Conservation (phyloP, 1,139 yeast species). For the Meyerozyma athensensis region DNA sequence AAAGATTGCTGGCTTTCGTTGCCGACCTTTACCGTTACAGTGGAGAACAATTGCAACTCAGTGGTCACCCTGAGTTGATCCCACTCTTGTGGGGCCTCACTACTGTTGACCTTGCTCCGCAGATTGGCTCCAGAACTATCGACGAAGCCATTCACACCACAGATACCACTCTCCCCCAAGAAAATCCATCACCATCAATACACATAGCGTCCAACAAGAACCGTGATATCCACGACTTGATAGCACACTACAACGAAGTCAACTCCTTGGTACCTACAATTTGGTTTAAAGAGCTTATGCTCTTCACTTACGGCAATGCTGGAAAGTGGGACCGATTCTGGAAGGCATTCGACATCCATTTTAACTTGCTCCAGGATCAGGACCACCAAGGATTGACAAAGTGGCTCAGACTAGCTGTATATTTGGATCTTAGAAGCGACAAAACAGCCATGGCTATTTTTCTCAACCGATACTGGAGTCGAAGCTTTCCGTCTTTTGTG, state of each 20-base stretch:
- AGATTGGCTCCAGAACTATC: constrained; percentile 24
- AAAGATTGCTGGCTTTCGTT: constrained; percentile 25
- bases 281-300: constrained; percentile 28
- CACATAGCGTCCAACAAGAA: constrained; percentile 25
- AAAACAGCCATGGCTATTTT: constrained; percentile 26
- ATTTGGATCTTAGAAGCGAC: constrained; percentile 29
- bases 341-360: constrained; percentile 32
- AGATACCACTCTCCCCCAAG: constrained; percentile 8
- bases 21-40: constrained; percentile 24
- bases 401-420: constrained; percentile 36
- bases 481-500: not conserved
- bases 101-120: constrained; percentile 11
- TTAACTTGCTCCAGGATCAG: constrained; percentile 12
- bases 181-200: constrained; percentile 9
- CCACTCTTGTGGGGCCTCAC: constrained; percentile 36
- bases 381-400: constrained; percentile 13
- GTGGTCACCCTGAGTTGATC: constrained; percentile 24
- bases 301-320: constrained; percentile 37
- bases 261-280: constrained; percentile 10
- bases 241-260: constrained; percentile 18
- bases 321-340: constrained; percentile 38
- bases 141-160: constrained; percentile 22
- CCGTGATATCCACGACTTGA: constrained; percentile 27
- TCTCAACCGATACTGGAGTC: constrained; percentile 27
- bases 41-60: constrained; percentile 20